Conservation (phyloP, 2,329 filamentous ascomycete genomes). For the Diplodia mutila region DNA sequence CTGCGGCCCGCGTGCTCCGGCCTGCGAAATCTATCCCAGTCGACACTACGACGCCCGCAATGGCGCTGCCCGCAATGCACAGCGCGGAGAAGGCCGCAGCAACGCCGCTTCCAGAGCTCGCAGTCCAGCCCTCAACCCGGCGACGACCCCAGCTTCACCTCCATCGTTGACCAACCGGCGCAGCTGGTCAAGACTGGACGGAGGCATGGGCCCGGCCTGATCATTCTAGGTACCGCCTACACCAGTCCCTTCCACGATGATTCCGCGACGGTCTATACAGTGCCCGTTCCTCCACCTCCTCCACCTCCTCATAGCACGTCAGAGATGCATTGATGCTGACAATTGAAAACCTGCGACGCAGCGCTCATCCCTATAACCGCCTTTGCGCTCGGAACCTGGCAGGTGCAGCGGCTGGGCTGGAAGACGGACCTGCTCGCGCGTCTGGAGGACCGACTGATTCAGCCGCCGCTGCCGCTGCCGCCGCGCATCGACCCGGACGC, state of each 20-base stretch:
- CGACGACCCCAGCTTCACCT: slow-evolving; percentile 79
- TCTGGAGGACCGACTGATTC: slow-evolving; percentile 88
- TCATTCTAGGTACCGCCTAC: slow-evolving; percentile 67
- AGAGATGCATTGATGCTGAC: background rate
- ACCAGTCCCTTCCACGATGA: background rate
- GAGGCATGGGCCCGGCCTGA: slow-evolving; percentile 75
- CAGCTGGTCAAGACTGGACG: slow-evolving; percentile 75
- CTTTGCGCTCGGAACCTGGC: slow-evolving; percentile 90
- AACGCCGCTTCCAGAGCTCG: slow-evolving; percentile 28
- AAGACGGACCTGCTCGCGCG: slow-evolving; percentile 91
- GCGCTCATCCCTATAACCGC: slow-evolving; percentile 90
- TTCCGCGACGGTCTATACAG: background rate
- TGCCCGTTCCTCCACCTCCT: background rate
- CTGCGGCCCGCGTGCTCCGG: background rate
- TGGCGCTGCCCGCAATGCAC: slow-evolving; percentile 26
- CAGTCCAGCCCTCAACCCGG: slow-evolving; percentile 56
- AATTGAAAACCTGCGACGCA: slow-evolving; percentile 30
- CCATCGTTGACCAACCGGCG: slow-evolving; percentile 84
- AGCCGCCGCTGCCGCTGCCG: slow-evolving; percentile 82
- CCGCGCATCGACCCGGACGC: slow-evolving; percentile 79
- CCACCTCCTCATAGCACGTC: background rate
- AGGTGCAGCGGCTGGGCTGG: slow-evolving; percentile 89
- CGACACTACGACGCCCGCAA: background rate
- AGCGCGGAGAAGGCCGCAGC: slow-evolving; percentile 10
- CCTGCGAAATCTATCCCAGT: background rate